Evolutionary conservation across 768 basidiomycete species (phyloP).

Genomic region (Cystofilobasidium macerans): DNA sequence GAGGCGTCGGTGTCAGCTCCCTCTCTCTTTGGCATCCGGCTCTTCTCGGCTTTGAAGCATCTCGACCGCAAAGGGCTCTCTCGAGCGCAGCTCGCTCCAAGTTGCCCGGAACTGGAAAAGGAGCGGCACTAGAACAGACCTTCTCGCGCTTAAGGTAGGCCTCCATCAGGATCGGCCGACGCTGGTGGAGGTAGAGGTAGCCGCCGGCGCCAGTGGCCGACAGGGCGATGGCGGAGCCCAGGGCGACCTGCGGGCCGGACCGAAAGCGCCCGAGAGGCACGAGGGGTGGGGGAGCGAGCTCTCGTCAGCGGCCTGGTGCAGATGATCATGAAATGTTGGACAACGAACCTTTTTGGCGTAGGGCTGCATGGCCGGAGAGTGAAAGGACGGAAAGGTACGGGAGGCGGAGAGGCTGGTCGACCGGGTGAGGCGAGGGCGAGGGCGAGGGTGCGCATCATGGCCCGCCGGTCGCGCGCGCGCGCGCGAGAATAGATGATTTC

Average conservation of each 20-base stretch:
- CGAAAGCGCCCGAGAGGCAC: neutral
- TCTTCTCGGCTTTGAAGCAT: no score
- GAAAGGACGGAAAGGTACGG: neutral
- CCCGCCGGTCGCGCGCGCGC: no score
- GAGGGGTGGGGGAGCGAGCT: neutral
- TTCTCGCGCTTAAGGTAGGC: neutral
- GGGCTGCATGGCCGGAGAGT: neutral
- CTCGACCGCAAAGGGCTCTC: no score
- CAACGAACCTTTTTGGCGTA: neutral
- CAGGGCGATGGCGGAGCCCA: slow-evolving; percentile 2
- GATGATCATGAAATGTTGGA: neutral
- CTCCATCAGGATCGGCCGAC: neutral
- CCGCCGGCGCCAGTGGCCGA: neutral
- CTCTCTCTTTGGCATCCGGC: no score
- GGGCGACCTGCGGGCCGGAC: neutral
- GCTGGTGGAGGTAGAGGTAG: slow-evolving; percentile 3
- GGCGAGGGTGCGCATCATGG: neutral
- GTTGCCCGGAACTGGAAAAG: no score
- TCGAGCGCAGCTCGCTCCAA: no score
- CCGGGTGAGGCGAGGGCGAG: neutral
- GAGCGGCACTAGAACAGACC: no score
- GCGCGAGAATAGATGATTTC: no score
- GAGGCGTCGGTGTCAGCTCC: no score
- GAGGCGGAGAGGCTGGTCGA: neutral
- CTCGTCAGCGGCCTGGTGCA: no score